Evolutionary conservation across 768 basidiomycete genomes (phyloP).

Genomic region (Floccularia luteovirens): DNA sequence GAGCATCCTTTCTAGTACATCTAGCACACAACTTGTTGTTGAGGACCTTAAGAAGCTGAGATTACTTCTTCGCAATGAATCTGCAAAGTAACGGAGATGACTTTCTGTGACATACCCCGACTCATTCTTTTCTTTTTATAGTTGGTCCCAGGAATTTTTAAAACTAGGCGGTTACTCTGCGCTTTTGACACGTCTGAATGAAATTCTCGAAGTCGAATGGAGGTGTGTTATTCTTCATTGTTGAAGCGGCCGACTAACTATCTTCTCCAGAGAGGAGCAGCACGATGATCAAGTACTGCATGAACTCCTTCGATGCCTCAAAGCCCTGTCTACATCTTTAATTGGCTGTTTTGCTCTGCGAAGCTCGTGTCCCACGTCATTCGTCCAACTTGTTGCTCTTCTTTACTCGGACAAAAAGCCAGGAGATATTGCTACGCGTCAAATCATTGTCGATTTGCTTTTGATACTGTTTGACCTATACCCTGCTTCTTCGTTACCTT

Average conservation of each 20-base stretch:
- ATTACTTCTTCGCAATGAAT: constrained; percentile 82
- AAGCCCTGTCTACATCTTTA: constrained; percentile 84
- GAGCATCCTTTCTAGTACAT: constrained; percentile 56
- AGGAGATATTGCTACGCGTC: constrained; percentile 84
- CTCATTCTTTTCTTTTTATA: constrained; percentile 16
- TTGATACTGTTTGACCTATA: constrained; percentile 87
- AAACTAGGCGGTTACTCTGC: constrained; percentile 80
- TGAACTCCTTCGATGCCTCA: constrained; percentile 89
- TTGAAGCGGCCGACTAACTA: background rate
- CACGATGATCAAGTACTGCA: constrained; percentile 94
- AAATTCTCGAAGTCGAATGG: constrained; percentile 95
- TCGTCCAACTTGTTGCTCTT: constrained; percentile 72
- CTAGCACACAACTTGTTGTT: constrained; percentile 73
- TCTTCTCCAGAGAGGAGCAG: constrained; percentile 78
- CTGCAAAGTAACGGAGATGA: constrained; percentile 54
- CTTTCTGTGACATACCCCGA: background rate
- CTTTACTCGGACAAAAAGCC: constrained; percentile 98
- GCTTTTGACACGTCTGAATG: constrained; percentile 77
- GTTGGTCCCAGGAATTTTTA: constrained; percentile 89
- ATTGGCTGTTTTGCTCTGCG: constrained; percentile 88
- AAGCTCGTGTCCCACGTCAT: constrained; percentile 84
- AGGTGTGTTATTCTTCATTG: constrained; percentile 46
- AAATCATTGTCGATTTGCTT: constrained; percentile 85
- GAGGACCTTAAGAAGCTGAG: constrained; percentile 84
- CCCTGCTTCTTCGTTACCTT: constrained; percentile 61